phyloP scores from a whole-genome alignment of 2,329 filamentous ascomycete species.

The Zymoseptoria ardabiliae region DNA sequence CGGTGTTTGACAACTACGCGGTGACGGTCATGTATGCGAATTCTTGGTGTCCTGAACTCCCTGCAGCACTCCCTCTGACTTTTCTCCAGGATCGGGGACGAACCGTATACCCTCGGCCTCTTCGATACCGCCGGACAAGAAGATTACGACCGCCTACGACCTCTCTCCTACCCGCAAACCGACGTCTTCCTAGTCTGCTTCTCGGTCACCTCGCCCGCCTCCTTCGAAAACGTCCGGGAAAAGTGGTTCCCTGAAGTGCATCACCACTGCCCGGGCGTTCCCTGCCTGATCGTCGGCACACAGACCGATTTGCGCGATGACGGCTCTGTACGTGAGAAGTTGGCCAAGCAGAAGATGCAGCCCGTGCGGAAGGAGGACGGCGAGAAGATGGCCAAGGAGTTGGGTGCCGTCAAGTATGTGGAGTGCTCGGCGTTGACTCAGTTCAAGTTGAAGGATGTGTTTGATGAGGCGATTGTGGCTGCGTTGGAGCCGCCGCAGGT shows the following conservation, averaged over 20 bases:
- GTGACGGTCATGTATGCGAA: constrained; percentile 77
- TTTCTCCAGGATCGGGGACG: constrained; percentile 81
- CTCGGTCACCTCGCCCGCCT: constrained; percentile 92
- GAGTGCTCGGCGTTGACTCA: constrained; percentile 97
- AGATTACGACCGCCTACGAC: constrained; percentile 96
- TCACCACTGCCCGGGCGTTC: constrained; percentile 96
- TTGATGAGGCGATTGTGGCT: constrained; percentile 97
- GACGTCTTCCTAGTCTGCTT: constrained; percentile 99
- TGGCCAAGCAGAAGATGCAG: constrained; percentile 91
- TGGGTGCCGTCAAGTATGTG: constrained; percentile 97
- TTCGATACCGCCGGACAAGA: constrained; percentile 99
- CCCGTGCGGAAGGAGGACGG: constrained; percentile 89
- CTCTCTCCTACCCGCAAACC: constrained; percentile 94
- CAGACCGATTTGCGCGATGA: constrained; percentile 96
- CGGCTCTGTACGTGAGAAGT: constrained; percentile 76
- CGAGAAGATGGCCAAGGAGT: constrained; percentile 90
- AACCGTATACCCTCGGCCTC: constrained; percentile 92
- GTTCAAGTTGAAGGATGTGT: constrained; percentile 98
- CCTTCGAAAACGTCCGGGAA: constrained; percentile 97
- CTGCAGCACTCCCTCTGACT: constrained; percentile 2
- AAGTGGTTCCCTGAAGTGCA: constrained; percentile 99
- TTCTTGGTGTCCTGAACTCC: background rate
- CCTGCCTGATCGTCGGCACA: constrained; percentile 94
- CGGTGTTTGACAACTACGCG: constrained; percentile 99
- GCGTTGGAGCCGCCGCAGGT: constrained; percentile 80